A percentile compares a stretch with the other conserved stretches of the same genome.
phyloP scores from a whole-genome alignment of 1,139 yeast genomes.

The Hyphopichia buzzinii region DNA sequence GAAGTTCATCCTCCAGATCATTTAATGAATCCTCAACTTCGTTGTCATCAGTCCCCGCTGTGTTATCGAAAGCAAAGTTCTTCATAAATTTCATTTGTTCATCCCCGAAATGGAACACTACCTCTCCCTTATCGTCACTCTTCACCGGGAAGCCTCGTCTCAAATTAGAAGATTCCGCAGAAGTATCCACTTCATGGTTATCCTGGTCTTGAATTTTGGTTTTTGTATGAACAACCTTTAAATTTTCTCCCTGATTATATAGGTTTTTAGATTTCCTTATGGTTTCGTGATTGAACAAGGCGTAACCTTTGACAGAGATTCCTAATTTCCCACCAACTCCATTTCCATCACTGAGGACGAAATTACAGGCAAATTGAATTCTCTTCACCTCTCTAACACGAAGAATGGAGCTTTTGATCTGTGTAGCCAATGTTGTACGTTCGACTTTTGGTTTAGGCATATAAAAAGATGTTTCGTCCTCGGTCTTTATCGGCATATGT shows the following conservation, averaged over 20 bases:
- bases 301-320: conserved; percentile 71
- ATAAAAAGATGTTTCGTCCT: neutral
- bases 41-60: conserved; percentile 18
- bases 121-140: conserved; percentile 13
- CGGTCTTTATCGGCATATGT: neutral
- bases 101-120: conserved; percentile 23
- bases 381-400: conserved; percentile 62
- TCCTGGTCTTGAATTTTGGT: conserved; percentile 21
- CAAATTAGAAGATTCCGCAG: conserved; percentile 26
- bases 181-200: conserved; percentile 12
- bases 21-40: conserved; percentile 10
- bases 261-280: conserved; percentile 37
- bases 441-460: conserved; percentile 3
- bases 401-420: conserved; percentile 49
- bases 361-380: conserved; percentile 60
- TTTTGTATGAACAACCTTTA: conserved; percentile 53
- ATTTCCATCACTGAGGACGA: conserved; percentile 40
- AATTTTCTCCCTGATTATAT: conserved; percentile 50
- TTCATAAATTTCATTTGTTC: conserved; percentile 30
- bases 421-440: conserved; percentile 42
- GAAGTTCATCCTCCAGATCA: conserved; percentile 13
- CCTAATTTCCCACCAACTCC: conserved; percentile 43
- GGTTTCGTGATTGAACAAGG: conserved; percentile 57
- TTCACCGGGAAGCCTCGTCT: conserved; percentile 28
- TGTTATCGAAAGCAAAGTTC: conserved; percentile 37